Evolutionary conservation across 148 eudicot genomes (phyloP), one percentile per base, ranked within the genome.

Genomic region (Heliamphora exappendiculata): DNA sequence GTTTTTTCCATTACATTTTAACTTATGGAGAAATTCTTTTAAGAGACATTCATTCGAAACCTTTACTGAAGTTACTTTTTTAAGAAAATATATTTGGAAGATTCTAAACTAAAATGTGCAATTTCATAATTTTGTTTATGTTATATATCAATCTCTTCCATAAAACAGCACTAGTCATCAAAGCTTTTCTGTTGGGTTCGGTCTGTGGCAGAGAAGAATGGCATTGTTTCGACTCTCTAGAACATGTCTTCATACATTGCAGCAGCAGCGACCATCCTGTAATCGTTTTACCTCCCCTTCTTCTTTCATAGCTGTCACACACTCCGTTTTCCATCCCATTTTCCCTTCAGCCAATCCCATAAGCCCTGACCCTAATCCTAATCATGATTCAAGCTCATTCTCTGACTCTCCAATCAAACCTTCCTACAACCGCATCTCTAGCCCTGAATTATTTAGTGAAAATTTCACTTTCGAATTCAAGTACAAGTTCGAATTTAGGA

Each of bases 191-290:
- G 33, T 26, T 26, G 63, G 63, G 19, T 53, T 53, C 57, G 17
- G 94, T 45, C 91, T 94, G 73, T 86, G 85, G 85, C 34, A 14
- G 16, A 53, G 28, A 49, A 44, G 42, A 51, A 75, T 70, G 79
- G 79, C 79, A 14, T 22, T 80, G 29, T 76, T 65, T 57, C 80
- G 66, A 5, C 44, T 81, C 59, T 64, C 79, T 24, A 58, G 67
- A 29, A 22, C 79, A 2, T 31, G 69, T 72, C 76, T 66, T 64
- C 63, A 63, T 55, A 63, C 57, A 34, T 24, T 76, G 14, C 70
- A 57, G 22, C 76, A 72, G 14, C 70, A 62, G 0, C 75, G 0
- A 6, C 53, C 24, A 0, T 11, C 58, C 34, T n/a, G n/a, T 9
- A 20, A 67, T 62, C 71, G 49, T 19, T 42, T n/a, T 20, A 54